Evolutionary conservation across 192 early-diverging fungal species (phyloP).

Genomic region (Obelidium mucronatum): DNA sequence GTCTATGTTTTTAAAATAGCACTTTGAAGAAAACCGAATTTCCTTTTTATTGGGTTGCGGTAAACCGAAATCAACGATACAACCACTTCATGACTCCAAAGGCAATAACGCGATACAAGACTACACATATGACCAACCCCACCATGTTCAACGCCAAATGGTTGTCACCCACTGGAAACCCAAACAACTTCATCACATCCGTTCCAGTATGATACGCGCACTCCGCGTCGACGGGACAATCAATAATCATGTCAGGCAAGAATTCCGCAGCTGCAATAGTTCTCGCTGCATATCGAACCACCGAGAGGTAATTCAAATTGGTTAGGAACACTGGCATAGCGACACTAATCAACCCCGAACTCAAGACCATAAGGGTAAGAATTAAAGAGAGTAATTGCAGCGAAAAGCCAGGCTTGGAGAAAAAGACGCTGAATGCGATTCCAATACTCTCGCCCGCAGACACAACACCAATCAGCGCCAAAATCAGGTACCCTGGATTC

Average conservation of each 20-base stretch:
- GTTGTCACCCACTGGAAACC: slow-evolving; percentile 20
- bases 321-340: slow-evolving; percentile 43
- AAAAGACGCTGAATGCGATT: slow-evolving; percentile 50
- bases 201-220: slow-evolving; percentile 45
- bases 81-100: slow-evolving; percentile 6
- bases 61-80: background rate
- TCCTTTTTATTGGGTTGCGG: background rate
- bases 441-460: slow-evolving; percentile 53
- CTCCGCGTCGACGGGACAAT: background rate
- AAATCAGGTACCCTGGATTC: background rate
- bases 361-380: slow-evolving; percentile 33
- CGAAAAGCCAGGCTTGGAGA: slow-evolving; percentile 46
- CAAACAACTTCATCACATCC: slow-evolving; percentile 44
- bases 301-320: slow-evolving; percentile 44
- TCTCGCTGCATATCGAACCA: slow-evolving; percentile 42
- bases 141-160: slow-evolving; percentile 5
- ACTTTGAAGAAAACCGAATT: background rate
- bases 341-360: slow-evolving; percentile 30
- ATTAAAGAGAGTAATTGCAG: slow-evolving; percentile 46
- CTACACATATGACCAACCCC: background rate
- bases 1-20: too few species aligned
- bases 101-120: slow-evolving; percentile 1
- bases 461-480: slow-evolving; percentile 11
- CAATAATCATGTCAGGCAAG: background rate
- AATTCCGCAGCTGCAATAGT: slow-evolving; percentile 39